Base-by-base conservation (phyloP, 176 grass and related monocot genomes). In the Oryza brachyantha region DNA sequence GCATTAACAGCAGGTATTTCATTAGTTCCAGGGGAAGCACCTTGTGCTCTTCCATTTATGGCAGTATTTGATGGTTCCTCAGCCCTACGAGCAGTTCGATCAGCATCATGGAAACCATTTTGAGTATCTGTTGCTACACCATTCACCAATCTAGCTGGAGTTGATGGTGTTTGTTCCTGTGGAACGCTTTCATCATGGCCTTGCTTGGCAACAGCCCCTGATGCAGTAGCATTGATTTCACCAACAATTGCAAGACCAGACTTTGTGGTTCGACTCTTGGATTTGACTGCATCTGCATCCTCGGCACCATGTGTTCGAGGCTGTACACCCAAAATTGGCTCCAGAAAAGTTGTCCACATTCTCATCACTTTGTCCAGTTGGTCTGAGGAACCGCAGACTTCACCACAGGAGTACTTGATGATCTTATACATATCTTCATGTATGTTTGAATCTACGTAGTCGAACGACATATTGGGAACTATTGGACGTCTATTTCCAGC, bases 391-490 rank as follows among this genome's bases (percentile, higher is more conserved):
- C 81, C 79, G 45, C 96, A 99, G 34, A 99, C 86, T 94, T 99
- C 96, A 21, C 92, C 90, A 31, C 90, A 95, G 1, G 96, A 99
- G 85, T 99, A 99, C 80, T 93, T 94, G 31, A 99, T 89, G 63
- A 99, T 95, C 82, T 92, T 87, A 87, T 93, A 90, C 61, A 99
- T 62, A 83, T 99, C 92, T 27, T 92, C 88, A 81, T 99, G 96
- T 45, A 99, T 76, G 50, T 93, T 88, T 5, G 68, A 63, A 87
- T 95, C 96, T 78, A 70, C 61, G 85, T 86, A 99, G 24, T 90
- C 85, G 48, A 95, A 99, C 71, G 78, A 88, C 90, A 99, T 95
- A 83, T 99, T 92, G 13, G 96, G 96, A 83, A 94, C 78, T 68
- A 95, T 82, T 36, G 96, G 87, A 22, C 88, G 78, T 76, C 88